phyloP scores from a whole-genome alignment of 805 yeast species.

The Komagataella pseudopastoris region DNA sequence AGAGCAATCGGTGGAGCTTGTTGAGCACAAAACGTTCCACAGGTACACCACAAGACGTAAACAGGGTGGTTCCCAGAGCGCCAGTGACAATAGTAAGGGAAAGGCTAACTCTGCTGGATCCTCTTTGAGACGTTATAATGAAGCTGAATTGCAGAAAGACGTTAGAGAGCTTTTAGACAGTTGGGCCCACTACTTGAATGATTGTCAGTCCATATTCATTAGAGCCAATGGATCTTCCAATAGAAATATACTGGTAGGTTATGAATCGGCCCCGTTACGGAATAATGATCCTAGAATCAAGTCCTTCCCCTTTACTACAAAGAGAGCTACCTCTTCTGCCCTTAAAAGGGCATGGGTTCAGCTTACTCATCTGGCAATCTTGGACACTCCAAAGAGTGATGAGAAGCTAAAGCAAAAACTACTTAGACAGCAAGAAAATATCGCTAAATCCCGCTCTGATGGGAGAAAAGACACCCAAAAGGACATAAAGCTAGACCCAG shows the following conservation, averaged over 20 bases:
- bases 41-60: slow-evolving; percentile 92
- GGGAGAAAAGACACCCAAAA: slow-evolving; percentile 1
- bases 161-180: slow-evolving; percentile 49
- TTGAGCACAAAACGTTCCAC: slow-evolving; percentile 79
- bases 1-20: slow-evolving; percentile 49
- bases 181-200: slow-evolving; percentile 51
- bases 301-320: slow-evolving; percentile 79
- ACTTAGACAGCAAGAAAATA: slow-evolving; percentile 16
- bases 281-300: slow-evolving; percentile 49
- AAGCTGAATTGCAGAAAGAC: slow-evolving; percentile 67
- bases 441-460: slow-evolving; percentile 11
- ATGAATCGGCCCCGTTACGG: slow-evolving; percentile 40
- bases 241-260: slow-evolving; percentile 51
- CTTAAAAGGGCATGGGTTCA: slow-evolving; percentile 76
- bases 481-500: slow-evolving; percentile 9
- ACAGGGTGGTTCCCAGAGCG: slow-evolving; percentile 95
- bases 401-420: slow-evolving; percentile 12
- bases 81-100: slow-evolving; percentile 84
- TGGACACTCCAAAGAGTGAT: slow-evolving; percentile 40
- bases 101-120: slow-evolving; percentile 97
- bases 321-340: slow-evolving; percentile 73
- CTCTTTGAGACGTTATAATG: slow-evolving; percentile 77
- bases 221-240: slow-evolving; percentile 70
- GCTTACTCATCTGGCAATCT: slow-evolving; percentile 42
- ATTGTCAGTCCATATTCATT: slow-evolving; percentile 60